Conservation (phyloP, 108 stramenopile species). For the Thalassiosira profunda region DNA sequence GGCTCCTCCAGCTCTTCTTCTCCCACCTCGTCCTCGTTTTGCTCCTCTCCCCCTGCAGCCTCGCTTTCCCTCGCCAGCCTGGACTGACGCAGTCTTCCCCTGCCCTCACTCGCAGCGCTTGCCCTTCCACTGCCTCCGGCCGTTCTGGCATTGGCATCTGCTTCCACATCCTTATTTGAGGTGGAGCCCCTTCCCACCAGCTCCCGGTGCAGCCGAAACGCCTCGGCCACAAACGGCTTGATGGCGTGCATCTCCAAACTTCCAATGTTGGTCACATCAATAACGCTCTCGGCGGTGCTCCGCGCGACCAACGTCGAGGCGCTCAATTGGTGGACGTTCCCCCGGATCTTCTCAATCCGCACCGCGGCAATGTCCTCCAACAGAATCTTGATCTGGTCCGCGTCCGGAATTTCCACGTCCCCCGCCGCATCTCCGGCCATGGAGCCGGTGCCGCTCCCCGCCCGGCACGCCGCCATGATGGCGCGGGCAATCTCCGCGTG, state of each 20-base stretch:
- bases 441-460: slow-evolving; percentile 25
- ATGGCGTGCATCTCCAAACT: slow-evolving; percentile 74
- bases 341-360: slow-evolving; percentile 79
- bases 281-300: slow-evolving; percentile 21
- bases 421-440: slow-evolving; percentile 18
- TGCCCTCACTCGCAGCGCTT: slow-evolving; percentile 1
- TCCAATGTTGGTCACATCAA: slow-evolving; percentile 83
- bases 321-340: slow-evolving; percentile 71
- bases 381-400: slow-evolving; percentile 50
- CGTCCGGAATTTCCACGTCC: slow-evolving; percentile 37
- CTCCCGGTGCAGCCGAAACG: slow-evolving; percentile 50
- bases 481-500: slow-evolving; percentile 76
- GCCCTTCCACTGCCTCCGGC: neutral
- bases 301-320: slow-evolving; percentile 35
- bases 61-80: neutral
- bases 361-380: slow-evolving; percentile 75
- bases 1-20: slow-evolving; percentile 21
- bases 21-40: slow-evolving; percentile 1
- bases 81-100: slow-evolving; percentile 9
- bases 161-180: slow-evolving; percentile 20
- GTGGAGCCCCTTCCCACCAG: slow-evolving; percentile 42
- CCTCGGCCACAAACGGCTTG: slow-evolving; percentile 62
- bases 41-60: neutral
- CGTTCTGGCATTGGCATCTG: neutral
- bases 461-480: slow-evolving; percentile 41